A percentile compares a stretch with the other conserved stretches of the same genome.
Conservation (phyloP, 768 basidiomycete genomes). For the Russula lepida region DNA sequence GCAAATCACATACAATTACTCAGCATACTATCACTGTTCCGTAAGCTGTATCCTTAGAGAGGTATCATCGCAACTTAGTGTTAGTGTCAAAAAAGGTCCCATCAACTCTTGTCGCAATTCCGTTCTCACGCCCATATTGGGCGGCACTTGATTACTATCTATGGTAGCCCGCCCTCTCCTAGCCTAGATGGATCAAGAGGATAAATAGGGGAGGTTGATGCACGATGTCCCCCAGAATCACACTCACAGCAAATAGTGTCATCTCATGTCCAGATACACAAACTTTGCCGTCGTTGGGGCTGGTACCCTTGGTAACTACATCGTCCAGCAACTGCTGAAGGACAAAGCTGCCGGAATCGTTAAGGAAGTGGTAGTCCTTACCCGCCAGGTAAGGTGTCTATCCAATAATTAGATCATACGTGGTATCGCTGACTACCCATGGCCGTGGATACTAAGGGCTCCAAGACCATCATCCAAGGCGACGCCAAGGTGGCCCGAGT, state of each 20-base stretch:
- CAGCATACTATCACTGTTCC: too few relatives aligned
- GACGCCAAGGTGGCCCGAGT: conserved; percentile 7
- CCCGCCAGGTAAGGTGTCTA: conserved; percentile 9
- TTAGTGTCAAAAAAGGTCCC: too few relatives aligned
- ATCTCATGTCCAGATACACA: conserved; percentile 15
- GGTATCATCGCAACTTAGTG: too few relatives aligned
- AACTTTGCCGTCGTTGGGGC: conserved; percentile 19
- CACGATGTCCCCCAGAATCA: neutral
- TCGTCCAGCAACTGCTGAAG: conserved; percentile 11
- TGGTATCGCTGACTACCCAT: neutral
- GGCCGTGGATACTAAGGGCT: conserved; percentile 19
- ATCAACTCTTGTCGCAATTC: too few relatives aligned
- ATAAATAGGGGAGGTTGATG: neutral
- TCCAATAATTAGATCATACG: neutral
- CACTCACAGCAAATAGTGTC: neutral
- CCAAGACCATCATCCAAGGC: conserved; percentile 16
- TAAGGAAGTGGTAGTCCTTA: conserved; percentile 15
- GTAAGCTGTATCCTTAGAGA: too few relatives aligned
- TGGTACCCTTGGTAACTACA: conserved; percentile 9
- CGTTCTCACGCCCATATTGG: too few relatives aligned
- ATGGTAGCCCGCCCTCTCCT: too few relatives aligned
- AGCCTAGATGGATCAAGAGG: too few relatives aligned
- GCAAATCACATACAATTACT: too few relatives aligned
- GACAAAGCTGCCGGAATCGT: conserved; percentile 12
- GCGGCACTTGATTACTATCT: too few relatives aligned